Conservation (phyloP, 2,329 filamentous ascomycete species). For the Tympanopsis confertula region DNA sequence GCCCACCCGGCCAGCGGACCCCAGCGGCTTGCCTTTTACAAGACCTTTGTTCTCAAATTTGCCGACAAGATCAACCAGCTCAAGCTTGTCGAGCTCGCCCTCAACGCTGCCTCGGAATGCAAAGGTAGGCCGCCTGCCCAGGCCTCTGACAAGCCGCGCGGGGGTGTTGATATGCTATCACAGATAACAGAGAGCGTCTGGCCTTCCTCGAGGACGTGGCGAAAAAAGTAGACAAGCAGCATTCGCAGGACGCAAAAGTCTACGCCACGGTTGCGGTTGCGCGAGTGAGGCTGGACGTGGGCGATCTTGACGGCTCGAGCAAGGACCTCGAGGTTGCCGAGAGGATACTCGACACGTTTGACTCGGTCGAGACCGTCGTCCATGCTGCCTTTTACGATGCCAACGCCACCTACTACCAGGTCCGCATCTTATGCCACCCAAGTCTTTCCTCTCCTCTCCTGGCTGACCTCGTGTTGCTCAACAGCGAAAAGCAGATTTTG, state of each 20-base stretch:
- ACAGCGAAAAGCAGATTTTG: conserved; percentile 75
- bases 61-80: conserved; percentile 98
- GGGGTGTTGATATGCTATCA: too few relatives aligned
- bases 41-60: conserved; percentile 89
- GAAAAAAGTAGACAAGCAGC: conserved; percentile 79
- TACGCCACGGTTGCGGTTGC: conserved; percentile 88
- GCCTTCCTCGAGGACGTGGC: conserved; percentile 73
- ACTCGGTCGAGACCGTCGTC: conserved; percentile 88
- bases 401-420: conserved; percentile 90
- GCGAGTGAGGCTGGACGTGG: conserved; percentile 70
- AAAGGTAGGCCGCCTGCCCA: conserved; percentile 38
- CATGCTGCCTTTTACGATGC: conserved; percentile 94
- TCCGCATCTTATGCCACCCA: conserved; percentile 15
- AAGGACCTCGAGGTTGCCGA: conserved; percentile 81
- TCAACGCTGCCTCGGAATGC: conserved; percentile 79
- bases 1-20: conserved; percentile 66
- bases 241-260: conserved; percentile 89
- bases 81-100: conserved; percentile 82
- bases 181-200: conserved; percentile 79
- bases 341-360: conserved; percentile 77
- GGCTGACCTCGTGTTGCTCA: conserved; percentile 4
- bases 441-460: neutral
- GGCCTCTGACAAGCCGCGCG: neutral
- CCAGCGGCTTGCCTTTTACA: conserved; percentile 83
- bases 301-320: conserved; percentile 70